Percentiles rank a stretch among this genome's conserved stretches.
phyloP scores from a whole-genome alignment of 129 eudicot species.

The Centaurea solstitialis region DNA sequence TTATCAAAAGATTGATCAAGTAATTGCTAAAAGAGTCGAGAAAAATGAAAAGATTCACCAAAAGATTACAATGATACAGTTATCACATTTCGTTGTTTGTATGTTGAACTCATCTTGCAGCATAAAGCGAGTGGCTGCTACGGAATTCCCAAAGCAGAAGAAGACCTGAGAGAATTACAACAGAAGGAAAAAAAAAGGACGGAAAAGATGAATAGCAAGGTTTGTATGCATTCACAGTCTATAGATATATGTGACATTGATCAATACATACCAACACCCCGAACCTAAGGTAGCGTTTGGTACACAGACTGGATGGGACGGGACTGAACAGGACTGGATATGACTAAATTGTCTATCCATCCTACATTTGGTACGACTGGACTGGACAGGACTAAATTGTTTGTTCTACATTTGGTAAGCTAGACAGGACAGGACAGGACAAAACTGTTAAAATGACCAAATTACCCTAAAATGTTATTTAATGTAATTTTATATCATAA shows the following conservation, averaged over 20 bases:
- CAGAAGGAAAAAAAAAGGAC: neutral
- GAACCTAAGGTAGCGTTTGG: too few species aligned
- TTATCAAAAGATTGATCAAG: neutral
- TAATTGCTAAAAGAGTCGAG: neutral
- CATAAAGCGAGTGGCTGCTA: slow-evolving; percentile 88
- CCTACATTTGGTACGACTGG: too few species aligned
- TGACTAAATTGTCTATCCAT: too few species aligned
- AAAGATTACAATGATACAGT: slow-evolving; percentile 82
- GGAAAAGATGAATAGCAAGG: neutral
- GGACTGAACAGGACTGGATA: too few species aligned
- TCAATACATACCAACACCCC: neutral
- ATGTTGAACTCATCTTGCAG: slow-evolving; percentile 96
- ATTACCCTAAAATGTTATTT: too few species aligned
- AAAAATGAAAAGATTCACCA: slow-evolving; percentile 2
- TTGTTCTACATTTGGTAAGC: too few species aligned
- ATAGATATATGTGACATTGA: neutral
- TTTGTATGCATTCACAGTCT: neutral
- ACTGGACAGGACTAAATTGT: too few species aligned
- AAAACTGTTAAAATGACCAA: too few species aligned
- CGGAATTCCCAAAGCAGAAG: slow-evolving; percentile 82
- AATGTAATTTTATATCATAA: too few species aligned
- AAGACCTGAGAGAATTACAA: slow-evolving; percentile 55
- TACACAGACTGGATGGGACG: too few species aligned
- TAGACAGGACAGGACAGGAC: too few species aligned
- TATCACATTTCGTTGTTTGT: slow-evolving; percentile 89